Evolutionary conservation across 1,284 basidiomycete species (phyloP).

Genomic region (Microbotryomycetes sp.): DNA sequence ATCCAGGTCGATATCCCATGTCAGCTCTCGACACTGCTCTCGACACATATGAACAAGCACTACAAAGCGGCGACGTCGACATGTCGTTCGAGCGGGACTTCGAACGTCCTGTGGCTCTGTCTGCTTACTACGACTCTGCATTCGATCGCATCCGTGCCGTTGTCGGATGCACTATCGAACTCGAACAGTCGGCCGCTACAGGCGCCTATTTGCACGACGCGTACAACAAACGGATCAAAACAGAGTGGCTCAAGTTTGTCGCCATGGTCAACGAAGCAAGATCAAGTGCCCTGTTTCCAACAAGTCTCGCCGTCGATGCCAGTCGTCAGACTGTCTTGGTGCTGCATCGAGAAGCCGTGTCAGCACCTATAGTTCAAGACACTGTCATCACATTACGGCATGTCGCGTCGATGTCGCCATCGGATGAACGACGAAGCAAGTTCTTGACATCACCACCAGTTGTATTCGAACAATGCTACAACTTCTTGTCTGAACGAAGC

Average conservation of each 20-base stretch:
- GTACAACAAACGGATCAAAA: constrained; percentile 74
- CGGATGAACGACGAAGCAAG: constrained; percentile 19
- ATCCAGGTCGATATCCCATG: constrained; percentile 77
- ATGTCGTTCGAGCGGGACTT: constrained; percentile 52
- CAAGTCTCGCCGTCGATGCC: constrained; percentile 58
- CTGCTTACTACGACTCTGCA: constrained; percentile 57
- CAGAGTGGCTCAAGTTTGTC: constrained; percentile 89
- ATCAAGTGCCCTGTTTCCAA: constrained; percentile 53
- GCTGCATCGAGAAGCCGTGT: constrained; percentile 60
- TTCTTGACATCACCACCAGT: constrained; percentile 32
- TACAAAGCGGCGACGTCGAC: too few species aligned
- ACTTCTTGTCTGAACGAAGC: constrained; percentile 33
- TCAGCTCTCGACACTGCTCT: constrained; percentile 71
- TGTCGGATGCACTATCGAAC: constrained; percentile 74
- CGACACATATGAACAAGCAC: constrained; percentile 67
- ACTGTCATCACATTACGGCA: constrained; percentile 7
- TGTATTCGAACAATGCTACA: constrained; percentile 32
- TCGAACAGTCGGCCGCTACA: constrained; percentile 66
- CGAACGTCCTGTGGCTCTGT: constrained; percentile 33
- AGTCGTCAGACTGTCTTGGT: constrained; percentile 64
- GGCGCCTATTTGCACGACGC: constrained; percentile 69
- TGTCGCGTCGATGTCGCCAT: background rate
- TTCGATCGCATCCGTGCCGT: constrained; percentile 69
- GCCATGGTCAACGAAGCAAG: constrained; percentile 80
- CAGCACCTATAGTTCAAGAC: constrained; percentile 47